Evolutionary conservation across 1,284 basidiomycete species (phyloP), one percentile per base, ranked within the genome.

Genomic region (Puccinia polysora): DNA sequence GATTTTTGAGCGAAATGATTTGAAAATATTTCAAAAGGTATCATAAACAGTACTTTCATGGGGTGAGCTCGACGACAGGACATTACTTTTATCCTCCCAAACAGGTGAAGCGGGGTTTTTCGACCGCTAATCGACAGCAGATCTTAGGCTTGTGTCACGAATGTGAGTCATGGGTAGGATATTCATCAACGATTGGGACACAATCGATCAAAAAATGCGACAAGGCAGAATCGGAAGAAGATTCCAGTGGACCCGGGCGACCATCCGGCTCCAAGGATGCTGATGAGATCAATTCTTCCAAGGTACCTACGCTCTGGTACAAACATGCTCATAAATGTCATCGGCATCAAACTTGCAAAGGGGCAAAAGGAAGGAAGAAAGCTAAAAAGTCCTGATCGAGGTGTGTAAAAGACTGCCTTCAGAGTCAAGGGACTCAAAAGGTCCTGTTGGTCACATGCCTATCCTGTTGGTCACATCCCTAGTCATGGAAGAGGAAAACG

Each of bases 311-410:
- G 25, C 69, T 71, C 14, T 71, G 69, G 69, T 71, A 63, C 23
- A 71, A 71, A n/a, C 69, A 71, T 40, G 69, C 69, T 28, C 69
- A 71, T 45, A 71, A 71, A 45, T 71, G 69, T 43, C 69, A 71
- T 63, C 58, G 69, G 28, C 69, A 71, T 71, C 69, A 71, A 47
- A 71, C 69, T n/a, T 71, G 69, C 45, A 71, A 71, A 71, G 69
- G 69, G 8, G 69, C 69, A 12, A 71, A 71, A 38, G 69, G 69
- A 12, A 32, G 69, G 5, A 71, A 71, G n/a, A 71, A 71, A 38
- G 49, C 56, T 28, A 71, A 71, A 60, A 49, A 52, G 40, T 23
- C 38, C 32, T 60, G 58, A 60, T 18, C 10, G 5, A n/a, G n/a
- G n/a, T n/a, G n/a, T n/a, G n/a, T n/a, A n/a, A n/a, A n/a, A n/a